Conservation (phyloP, 148 eudicot species). For the Rhododendron ovatum region DNA sequence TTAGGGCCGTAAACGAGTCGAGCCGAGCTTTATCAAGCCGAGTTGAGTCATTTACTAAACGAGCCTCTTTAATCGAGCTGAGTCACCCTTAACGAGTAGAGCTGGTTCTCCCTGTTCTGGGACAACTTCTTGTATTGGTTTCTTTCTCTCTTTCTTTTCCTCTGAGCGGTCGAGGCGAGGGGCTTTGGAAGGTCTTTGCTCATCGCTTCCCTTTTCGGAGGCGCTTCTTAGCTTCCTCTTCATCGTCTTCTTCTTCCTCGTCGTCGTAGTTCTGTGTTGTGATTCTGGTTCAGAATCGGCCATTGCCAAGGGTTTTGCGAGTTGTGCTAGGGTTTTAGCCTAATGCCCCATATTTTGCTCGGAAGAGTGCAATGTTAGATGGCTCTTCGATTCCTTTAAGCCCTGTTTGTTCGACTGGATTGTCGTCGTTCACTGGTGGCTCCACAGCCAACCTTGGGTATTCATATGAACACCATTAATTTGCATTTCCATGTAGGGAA, state of each 20-base stretch:
- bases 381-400: no score
- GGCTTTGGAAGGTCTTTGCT: constrained; percentile 6
- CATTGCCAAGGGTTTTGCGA: constrained; percentile 7
- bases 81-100: no score
- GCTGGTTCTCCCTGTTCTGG: background rate
- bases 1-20: no score
- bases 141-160: background rate
- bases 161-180: background rate
- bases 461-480: background rate
- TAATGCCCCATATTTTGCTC: background rate
- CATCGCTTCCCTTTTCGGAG: constrained; percentile 5
- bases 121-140: background rate
- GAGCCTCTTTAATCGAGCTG: no score
- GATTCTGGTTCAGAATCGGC: background rate
- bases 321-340: background rate
- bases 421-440: background rate
- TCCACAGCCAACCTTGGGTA: background rate
- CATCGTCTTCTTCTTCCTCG: constrained; percentile 14
- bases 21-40: no score
- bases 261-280: constrained; percentile 8
- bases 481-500: background rate
- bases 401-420: background rate
- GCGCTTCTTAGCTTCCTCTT: constrained; percentile 14
- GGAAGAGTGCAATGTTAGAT: no score
- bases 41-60: no score